Evolutionary conservation across 2,329 filamentous ascomycete species (phyloP), one percentile per base, ranked within the genome.

Genomic region (Drechslerella coelobrocha): DNA sequence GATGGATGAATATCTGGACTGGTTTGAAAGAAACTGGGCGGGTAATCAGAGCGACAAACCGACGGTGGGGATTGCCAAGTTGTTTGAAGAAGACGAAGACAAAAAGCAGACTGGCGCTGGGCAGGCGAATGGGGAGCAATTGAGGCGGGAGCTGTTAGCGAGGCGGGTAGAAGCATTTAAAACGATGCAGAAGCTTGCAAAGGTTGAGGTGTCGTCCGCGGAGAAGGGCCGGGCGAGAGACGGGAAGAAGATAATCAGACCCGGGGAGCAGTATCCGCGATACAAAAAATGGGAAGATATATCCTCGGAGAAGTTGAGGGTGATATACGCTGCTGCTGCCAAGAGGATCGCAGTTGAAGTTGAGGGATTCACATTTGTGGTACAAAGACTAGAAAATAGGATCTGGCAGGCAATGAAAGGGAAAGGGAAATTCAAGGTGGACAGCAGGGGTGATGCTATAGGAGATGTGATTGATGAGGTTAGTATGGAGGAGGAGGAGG

Each of bases 1-100:
- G 72, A 80, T 93, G 37, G 89, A 92, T 75, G 84, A 89, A 68
- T 93, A 92, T 76, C 82, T 95, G 78, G 85, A 91, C 78, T 94
- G 89, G 87, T 92, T 89, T 77, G 86, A 90, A 76, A 82, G 83
- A 63, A 88, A 83, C 47, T 90, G 86, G 81, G 78, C 85, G 48
- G 81, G 82, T 72, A 81, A 83, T 61, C 78, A 75, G 17, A 77
- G 79, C 47, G 75, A 78, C 10, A 78, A 77, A 74, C 65, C 65
- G 62, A 62, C 65, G 6, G 65, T 57, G 2, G 57, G 52, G 26
- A 61, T 69, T 19, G 47, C 47, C 39, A 79, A 55, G 75, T 60
- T 72, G 41, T 45, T 53, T 45, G 62, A 65, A 53, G 55, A 45
- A 74, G 57, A 14, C 12, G 39, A 65, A 66, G 17, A 71, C 74